Base-by-base conservation (phyloP, 2,329 filamentous ascomycete genomes). In the Elsinoe batatas region DNA sequence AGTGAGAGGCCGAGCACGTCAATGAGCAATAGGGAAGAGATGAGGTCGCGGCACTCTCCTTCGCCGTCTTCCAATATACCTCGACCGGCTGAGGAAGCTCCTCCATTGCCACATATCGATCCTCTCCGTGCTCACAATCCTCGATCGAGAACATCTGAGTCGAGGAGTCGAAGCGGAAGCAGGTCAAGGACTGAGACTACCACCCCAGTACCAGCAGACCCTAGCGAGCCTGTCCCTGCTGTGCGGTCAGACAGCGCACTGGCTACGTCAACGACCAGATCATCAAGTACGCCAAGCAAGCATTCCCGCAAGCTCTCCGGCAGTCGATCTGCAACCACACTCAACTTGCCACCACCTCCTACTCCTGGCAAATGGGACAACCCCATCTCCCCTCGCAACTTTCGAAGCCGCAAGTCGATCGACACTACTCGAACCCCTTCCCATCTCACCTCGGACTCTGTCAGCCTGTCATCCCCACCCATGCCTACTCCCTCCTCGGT, bases 321-420 rank as follows among this genome's bases (percentile, higher is more conserved):
- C 33, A 51, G 18, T 17, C 40, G 40, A 3, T 26, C 32, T 26
- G 32, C 47, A 4, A 51, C 35, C n/a, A 35, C 47, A 1, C 26
- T 38, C n/a, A 51, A 20, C 35, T 33, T 51, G 18, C 32, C 47
- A 32, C 47, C 33, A 5, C 47, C 47, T 6, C 30, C 30, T 11
- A 51, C 47, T 3, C 47, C 33, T 5, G 47, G 47, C 11, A 51
- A 51, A 33, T 51, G 47, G 47, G 47, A 51, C 17, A 51, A 33
- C 5, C 47, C 47, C 7, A 51, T 51, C 35, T 51, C 47, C 1
- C 47, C 47, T 6, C 47, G 47, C 11, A 37, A 36, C 12, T 51
- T 37, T 13, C 22, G 20, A 26, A 32, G 32, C 10, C 32, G 47
- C 17, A 51, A 51, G 18, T 38, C 47, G 22, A 18, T 15, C 15